Conservation (phyloP, 768 basidiomycete genomes). For the Mycena venus region DNA sequence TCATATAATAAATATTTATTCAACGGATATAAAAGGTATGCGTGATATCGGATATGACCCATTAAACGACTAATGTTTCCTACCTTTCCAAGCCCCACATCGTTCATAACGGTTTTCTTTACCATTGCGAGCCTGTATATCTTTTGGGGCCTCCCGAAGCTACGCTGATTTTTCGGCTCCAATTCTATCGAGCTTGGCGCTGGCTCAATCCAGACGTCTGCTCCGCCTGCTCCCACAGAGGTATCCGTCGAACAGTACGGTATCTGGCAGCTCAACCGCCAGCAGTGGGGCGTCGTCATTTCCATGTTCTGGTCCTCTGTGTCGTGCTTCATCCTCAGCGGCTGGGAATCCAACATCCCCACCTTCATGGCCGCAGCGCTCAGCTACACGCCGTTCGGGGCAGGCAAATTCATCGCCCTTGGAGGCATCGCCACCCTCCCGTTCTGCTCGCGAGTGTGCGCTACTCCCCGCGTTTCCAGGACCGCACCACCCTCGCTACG, state of each 20-base stretch:
- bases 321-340: conserved; percentile 70
- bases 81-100: conserved; percentile 55
- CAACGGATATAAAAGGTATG: conserved; percentile 59
- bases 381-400: conserved; percentile 71
- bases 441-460: conserved; percentile 74
- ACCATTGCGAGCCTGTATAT: conserved; percentile 47
- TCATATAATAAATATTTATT: too few species aligned
- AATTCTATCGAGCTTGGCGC: conserved; percentile 4
- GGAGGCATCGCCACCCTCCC: conserved; percentile 74
- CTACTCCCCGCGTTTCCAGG: conserved; percentile 70
- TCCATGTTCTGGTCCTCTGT: conserved; percentile 73
- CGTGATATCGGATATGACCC: not conserved
- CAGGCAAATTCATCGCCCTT: conserved; percentile 80
- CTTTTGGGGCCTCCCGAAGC: conserved; percentile 41
- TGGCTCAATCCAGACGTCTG: not conserved
- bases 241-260: conserved; percentile 19
- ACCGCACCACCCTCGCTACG: conserved; percentile 68
- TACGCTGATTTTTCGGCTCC: not conserved
- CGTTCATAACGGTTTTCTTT: conserved; percentile 54
- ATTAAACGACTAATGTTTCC: not conserved
- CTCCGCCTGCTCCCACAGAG: not conserved
- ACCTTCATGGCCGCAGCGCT: conserved; percentile 59
- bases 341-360: conserved; percentile 72
- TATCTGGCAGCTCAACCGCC: conserved; percentile 17
- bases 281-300: conserved; percentile 61